These are phyloP conservation scores for Penicillium sclerotigenum DNA, from an alignment of 2,329 filamentous ascomycete species.

Conservation along the genomic window DNA sequence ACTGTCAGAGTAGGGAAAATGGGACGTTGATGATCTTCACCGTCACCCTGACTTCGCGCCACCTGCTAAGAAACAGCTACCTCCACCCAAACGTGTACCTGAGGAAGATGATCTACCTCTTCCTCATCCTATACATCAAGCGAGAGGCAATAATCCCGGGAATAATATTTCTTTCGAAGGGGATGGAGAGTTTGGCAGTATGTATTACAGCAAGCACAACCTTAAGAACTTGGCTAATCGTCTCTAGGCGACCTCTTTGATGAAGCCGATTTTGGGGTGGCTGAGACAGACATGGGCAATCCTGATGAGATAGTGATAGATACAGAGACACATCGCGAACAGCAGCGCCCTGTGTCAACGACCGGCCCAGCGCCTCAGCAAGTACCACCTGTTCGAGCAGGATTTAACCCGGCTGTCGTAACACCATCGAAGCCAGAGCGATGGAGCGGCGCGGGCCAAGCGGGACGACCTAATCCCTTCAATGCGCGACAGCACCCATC, in stretches of 20 bases:
- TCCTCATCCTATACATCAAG: conserved; percentile 21
- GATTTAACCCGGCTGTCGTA: conserved; percentile 26
- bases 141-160: conserved; percentile 31
- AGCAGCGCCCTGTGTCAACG: conserved; percentile 28
- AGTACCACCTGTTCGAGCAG: conserved; percentile 18
- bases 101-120: conserved; percentile 53
- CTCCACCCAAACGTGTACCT: conserved; percentile 34
- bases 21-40: conserved; percentile 75
- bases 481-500: conserved; percentile 23
- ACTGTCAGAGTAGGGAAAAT: conserved; percentile 54
- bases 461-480: conserved; percentile 24
- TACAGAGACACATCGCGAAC: conserved; percentile 24
- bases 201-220: conserved; percentile 5
- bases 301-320: conserved; percentile 71
- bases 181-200: conserved; percentile 46
- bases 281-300: conserved; percentile 59
- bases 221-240: conserved; percentile 15
- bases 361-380: conserved; percentile 21
- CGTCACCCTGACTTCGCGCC: conserved; percentile 71
- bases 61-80: conserved; percentile 54
- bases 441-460: conserved; percentile 23
- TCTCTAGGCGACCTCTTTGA: conserved; percentile 61
- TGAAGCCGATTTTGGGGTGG: conserved; percentile 70
- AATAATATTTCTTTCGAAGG: conserved; percentile 34
- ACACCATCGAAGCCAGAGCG: conserved; percentile 42